These are phyloP conservation scores for Pelargonium nanum DNA, from an alignment of 345 rosid genomes.

Conservation along the genomic window DNA sequence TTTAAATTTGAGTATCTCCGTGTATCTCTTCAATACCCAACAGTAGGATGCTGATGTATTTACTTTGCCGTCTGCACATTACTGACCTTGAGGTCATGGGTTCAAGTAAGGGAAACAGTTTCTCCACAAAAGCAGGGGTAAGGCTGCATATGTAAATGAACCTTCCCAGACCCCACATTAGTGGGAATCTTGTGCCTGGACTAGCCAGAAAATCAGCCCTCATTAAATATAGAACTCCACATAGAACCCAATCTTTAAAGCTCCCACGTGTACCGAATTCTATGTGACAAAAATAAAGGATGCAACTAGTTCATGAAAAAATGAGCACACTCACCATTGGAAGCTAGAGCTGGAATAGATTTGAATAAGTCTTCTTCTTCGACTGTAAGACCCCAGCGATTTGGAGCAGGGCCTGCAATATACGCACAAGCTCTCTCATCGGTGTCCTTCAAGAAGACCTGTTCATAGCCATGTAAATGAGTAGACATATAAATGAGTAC, in stretches of 20 bases:
- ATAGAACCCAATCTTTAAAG: not conserved
- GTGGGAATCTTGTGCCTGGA: not conserved
- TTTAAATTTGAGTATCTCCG: too few relatives aligned
- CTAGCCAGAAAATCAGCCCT: not conserved
- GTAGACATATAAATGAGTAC: not conserved
- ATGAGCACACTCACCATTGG: slow-evolving; percentile 40
- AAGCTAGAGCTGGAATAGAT: slow-evolving; percentile 36
- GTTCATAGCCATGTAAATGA: slow-evolving; percentile 17
- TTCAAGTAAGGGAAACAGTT: not conserved
- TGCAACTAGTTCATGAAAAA: not conserved
- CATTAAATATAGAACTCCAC: not conserved
- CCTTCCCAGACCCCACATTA: not conserved
- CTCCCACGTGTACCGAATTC: not conserved
- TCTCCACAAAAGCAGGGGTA: not conserved
- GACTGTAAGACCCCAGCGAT: slow-evolving; percentile 91
- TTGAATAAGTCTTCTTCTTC: slow-evolving; percentile 74
- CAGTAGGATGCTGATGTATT: not conserved
- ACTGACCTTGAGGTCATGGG: not conserved
- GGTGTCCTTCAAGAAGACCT: slow-evolving; percentile 95
- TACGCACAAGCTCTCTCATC: slow-evolving; percentile 99
- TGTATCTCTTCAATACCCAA: not conserved
- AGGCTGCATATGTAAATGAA: not conserved
- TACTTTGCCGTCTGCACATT: too few relatives aligned
- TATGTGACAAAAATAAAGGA: not conserved
- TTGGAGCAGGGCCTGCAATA: slow-evolving; percentile 99